Evolutionary conservation across 176 grass and related monocot species (phyloP), one percentile per base, ranked within the genome.

Genomic region (Tuctoria greenei): DNA sequence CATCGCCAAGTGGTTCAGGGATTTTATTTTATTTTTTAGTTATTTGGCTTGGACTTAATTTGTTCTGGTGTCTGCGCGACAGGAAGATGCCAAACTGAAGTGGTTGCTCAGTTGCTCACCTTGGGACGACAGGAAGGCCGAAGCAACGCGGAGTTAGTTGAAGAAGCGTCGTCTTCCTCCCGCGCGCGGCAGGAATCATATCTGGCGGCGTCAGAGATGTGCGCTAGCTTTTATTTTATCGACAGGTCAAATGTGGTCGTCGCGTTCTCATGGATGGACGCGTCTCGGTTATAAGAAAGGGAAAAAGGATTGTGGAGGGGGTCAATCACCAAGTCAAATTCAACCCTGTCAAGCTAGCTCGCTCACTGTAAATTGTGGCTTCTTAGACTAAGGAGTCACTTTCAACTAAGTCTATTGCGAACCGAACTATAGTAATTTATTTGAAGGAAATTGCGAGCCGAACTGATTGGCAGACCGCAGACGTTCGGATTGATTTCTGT

Each of bases 11-110:
- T 31, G 12, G 65, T 63, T 69, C 60, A 50, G 39, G 31, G 1
- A 38, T 7, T 45, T 25, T 13, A n/a, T n/a, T n/a, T n/a, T n/a
- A n/a, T n/a, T n/a, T n/a, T n/a, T n/a, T n/a, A n/a, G 26, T 42
- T 71, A 31, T 35, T 68, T 49, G 5, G 2, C 3, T 85, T 84
- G 61, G 79, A 42, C 61, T 67, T 39, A 43, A 7, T 57, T 4
- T 56, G 55, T 21, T 52, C 11, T 63, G 70, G 24, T 25, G 66
- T 18, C 31, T 52, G 54, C 41, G 59, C 60, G 85, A 67, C 75
- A 74, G 34, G 63, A 83, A 79, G 61, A 83, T 56, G 63, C 36
- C 80, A 88, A 88, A 41, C 37, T 37, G 20, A 0, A 14, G 51
- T 40, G 54, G 3, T 26, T 35, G n/a, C n/a, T n/a, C n/a, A n/a